These are phyloP conservation scores for Plasmodiophora brassicae DNA, from an alignment of 208 protist species.

Conservation along the genomic window DNA sequence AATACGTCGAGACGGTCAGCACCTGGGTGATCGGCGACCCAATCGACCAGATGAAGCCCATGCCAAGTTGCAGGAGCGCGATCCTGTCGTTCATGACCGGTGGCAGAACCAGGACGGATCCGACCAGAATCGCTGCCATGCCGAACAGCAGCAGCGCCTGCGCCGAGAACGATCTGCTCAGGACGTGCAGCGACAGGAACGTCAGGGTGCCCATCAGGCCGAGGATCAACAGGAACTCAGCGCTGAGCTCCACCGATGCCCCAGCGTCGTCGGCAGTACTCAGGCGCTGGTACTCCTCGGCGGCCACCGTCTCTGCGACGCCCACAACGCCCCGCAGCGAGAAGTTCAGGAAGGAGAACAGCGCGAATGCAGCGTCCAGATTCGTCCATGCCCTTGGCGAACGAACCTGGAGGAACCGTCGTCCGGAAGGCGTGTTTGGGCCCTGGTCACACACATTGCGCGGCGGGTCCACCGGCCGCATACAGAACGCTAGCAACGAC, in stretches of 20 bases:
- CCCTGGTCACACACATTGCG: not conserved
- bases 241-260: not conserved
- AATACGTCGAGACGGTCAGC: not conserved
- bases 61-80: not conserved
- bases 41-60: not conserved
- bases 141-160: not conserved
- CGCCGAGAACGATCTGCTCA: not conserved
- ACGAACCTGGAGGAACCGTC: not conserved
- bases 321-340: not conserved
- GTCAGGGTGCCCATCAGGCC: not conserved
- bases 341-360: conserved; percentile 28
- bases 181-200: not conserved
- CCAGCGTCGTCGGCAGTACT: not conserved
- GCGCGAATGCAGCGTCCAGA: not conserved
- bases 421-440: not conserved
- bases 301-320: conserved; percentile 1
- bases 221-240: not conserved
- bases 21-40: conserved; percentile 29
- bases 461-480: not conserved
- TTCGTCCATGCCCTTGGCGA: not conserved
- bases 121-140: not conserved
- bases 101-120: not conserved
- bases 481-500: not conserved
- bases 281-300: not conserved
- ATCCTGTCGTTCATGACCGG: not conserved